phyloP scores from a whole-genome alignment of 192 early-diverging fungal species.

The Mortierella hygrophila region DNA sequence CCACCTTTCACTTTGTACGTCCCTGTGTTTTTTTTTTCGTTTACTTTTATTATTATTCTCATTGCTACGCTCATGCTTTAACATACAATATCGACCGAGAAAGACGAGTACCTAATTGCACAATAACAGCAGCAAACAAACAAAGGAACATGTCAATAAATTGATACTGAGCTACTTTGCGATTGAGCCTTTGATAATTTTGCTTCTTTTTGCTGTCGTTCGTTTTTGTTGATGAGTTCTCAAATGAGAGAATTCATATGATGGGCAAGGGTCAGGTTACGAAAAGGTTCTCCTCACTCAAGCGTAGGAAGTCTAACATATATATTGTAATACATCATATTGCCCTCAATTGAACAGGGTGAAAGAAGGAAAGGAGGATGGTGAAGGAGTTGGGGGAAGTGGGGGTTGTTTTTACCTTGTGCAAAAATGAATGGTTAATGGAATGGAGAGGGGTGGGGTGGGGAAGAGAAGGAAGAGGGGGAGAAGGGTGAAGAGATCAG shows the following conservation, averaged over 20 bases:
- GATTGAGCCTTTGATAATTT: background rate
- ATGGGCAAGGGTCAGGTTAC: slow-evolving; percentile 36
- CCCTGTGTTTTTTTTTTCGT: background rate
- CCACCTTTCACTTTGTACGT: background rate
- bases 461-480: background rate
- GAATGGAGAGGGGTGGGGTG: background rate
- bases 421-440: background rate
- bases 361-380: background rate
- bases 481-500: slow-evolving; percentile 1
- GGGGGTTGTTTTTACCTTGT: slow-evolving; percentile 4
- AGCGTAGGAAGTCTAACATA: slow-evolving; percentile 50
- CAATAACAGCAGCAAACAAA: background rate
- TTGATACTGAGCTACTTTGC: background rate
- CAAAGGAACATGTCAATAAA: background rate
- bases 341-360: slow-evolving; percentile 1
- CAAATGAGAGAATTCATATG: background rate
- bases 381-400: background rate
- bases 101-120: background rate
- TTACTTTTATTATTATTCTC: background rate
- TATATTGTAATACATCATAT: slow-evolving; percentile 53
- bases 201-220: slow-evolving; percentile 1
- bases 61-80: background rate
- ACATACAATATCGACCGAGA: background rate
- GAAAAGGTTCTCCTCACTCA: slow-evolving; percentile 45
- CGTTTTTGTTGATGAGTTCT: background rate